These are phyloP conservation scores for Nannochloris sp. DNA, from an alignment of 139 green algal species.

Conservation along the genomic window DNA sequence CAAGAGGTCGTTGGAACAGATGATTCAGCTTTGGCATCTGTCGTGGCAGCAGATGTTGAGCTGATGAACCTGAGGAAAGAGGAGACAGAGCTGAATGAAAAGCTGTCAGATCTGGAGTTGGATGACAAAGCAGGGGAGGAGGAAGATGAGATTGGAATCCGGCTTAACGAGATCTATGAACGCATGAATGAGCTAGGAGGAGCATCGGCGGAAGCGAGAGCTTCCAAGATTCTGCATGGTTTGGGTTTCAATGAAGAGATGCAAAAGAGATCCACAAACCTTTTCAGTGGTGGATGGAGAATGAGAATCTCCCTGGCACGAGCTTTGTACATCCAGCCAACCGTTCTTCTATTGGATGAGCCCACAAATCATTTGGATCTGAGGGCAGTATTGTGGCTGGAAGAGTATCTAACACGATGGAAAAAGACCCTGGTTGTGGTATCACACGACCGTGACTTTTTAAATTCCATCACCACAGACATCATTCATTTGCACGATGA, in stretches of 20 bases:
- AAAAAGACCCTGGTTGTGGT: slow-evolving; percentile 99
- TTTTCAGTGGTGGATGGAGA: slow-evolving; percentile 87
- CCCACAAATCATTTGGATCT: slow-evolving; percentile 99
- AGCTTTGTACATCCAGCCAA: slow-evolving; percentile 97
- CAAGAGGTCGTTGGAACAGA: slow-evolving; percentile 88
- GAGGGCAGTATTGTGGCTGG: slow-evolving; percentile 78
- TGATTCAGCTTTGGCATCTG: slow-evolving; percentile 51
- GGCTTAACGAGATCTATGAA: slow-evolving; percentile 90
- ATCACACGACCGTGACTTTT: slow-evolving; percentile 96
- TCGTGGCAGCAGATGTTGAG: slow-evolving; percentile 91
- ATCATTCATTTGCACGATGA: slow-evolving; percentile 99
- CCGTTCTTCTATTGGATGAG: slow-evolving; percentile 96
- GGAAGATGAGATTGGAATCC: slow-evolving; percentile 24
- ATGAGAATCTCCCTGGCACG: slow-evolving; percentile 98
- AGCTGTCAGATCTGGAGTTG: slow-evolving; percentile 35
- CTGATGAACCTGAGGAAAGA: slow-evolving; percentile 80
- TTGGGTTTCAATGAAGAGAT: slow-evolving; percentile 81
- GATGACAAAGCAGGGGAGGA: slow-evolving; percentile 26
- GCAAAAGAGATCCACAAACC: slow-evolving; percentile 69
- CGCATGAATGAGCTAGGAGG: slow-evolving; percentile 73
- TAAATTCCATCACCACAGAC: slow-evolving; percentile 97
- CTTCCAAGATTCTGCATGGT: slow-evolving; percentile 95
- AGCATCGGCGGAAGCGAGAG: slow-evolving; percentile 76
- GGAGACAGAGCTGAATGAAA: slow-evolving; percentile 60
- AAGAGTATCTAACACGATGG: slow-evolving; percentile 65